Percentiles rank a stretch among this genome's conserved stretches.
phyloP scores from a whole-genome alignment of 2,329 filamentous ascomycete species.

The Dothideomycetes sp. region DNA sequence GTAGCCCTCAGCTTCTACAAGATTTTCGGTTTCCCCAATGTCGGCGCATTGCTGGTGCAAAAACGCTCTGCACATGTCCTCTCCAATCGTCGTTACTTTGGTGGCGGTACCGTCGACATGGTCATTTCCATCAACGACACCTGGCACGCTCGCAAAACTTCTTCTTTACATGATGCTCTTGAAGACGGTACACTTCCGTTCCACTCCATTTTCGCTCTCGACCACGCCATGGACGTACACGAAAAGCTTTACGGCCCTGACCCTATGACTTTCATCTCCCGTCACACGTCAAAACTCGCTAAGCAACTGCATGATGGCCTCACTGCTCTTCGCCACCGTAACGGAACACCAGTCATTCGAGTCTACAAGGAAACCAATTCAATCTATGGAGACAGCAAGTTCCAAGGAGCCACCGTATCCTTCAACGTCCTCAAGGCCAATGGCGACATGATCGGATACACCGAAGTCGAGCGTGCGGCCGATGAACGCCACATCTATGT shows the following conservation, averaged over 20 bases:
- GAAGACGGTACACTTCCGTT: slow-evolving; percentile 90
- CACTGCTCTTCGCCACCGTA: slow-evolving; percentile 55
- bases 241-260: slow-evolving; percentile 54
- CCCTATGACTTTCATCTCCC: slow-evolving; percentile 55
- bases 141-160: slow-evolving; percentile 72
- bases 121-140: slow-evolving; percentile 66
- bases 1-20: slow-evolving; percentile 86
- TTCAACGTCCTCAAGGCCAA: slow-evolving; percentile 68
- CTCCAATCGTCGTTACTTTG: slow-evolving; percentile 68
- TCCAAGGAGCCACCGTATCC: slow-evolving; percentile 65
- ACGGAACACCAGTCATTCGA: slow-evolving; percentile 54
- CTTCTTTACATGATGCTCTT: slow-evolving; percentile 65
- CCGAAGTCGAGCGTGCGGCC: slow-evolving; percentile 81
- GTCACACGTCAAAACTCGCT: slow-evolving; percentile 61
- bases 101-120: slow-evolving; percentile 88
- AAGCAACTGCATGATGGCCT: slow-evolving; percentile 52
- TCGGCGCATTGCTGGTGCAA: slow-evolving; percentile 75
- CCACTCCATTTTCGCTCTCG: slow-evolving; percentile 79
- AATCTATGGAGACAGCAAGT: slow-evolving; percentile 34
- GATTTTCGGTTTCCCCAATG: slow-evolving; percentile 92
- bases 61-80: slow-evolving; percentile 57
- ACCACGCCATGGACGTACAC: slow-evolving; percentile 64
- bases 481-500: slow-evolving; percentile 71
- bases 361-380: slow-evolving; percentile 47
- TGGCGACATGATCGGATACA: slow-evolving; percentile 68